Conservation (phyloP, 2,329 filamentous ascomycete genomes). For the Alternaria brassicicola region DNA sequence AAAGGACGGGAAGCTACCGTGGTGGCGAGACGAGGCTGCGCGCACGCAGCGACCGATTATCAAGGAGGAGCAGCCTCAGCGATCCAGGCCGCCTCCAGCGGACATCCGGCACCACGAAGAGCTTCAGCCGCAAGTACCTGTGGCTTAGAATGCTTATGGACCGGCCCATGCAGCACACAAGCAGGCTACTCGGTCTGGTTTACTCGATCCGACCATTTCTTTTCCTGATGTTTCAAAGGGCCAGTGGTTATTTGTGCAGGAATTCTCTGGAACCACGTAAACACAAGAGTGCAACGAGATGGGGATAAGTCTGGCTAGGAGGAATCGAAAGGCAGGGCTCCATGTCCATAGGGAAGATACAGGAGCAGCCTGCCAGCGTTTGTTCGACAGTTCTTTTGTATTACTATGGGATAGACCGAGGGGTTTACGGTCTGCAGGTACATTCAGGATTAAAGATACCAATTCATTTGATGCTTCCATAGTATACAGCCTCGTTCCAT, state of each 20-base stretch:
- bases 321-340: not conserved
- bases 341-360: not conserved
- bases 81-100: constrained; percentile 6
- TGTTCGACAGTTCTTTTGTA: not conserved
- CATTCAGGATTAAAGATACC: constrained; percentile 24
- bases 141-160: constrained; percentile 4
- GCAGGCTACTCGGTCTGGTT: not conserved
- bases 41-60: constrained; percentile 8
- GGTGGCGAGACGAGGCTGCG: constrained; percentile 44
- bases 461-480: constrained; percentile 15
- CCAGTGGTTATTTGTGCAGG: no score
- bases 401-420: not conserved
- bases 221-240: no score
- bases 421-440: not conserved
- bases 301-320: not conserved
- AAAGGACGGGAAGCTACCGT: constrained; percentile 35
- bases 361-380: not conserved
- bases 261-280: no score
- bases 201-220: not conserved
- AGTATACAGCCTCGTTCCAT: constrained; percentile 7
- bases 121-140: constrained; percentile 3
- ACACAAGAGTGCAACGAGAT: not conserved
- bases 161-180: not conserved
- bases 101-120: constrained; percentile 16
- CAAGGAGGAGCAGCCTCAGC: constrained; percentile 6